These are phyloP conservation scores for Ampelocalamus luodianensis DNA, from an alignment of 176 grass and related monocot species.

Conservation along the genomic window DNA sequence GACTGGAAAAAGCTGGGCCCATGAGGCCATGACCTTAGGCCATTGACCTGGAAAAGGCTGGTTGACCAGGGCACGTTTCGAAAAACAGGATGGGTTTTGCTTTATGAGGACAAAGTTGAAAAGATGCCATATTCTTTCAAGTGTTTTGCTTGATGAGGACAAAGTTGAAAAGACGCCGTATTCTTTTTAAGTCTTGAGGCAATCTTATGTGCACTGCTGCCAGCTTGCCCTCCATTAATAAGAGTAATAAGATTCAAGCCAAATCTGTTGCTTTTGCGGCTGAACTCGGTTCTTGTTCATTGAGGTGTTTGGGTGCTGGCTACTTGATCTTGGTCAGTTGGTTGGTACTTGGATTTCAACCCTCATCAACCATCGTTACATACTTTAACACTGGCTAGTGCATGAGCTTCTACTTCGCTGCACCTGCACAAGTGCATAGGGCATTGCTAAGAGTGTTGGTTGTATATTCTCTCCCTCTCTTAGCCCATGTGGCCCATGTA, in stretches of 20 bases:
- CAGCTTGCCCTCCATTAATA: background rate
- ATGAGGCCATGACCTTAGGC: background rate
- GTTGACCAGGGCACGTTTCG: background rate
- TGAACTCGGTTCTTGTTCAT: conserved; percentile 2
- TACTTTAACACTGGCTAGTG: background rate
- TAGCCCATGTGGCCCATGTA: too few species aligned
- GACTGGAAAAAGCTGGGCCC: background rate
- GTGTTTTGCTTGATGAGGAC: background rate
- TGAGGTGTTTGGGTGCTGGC: background rate
- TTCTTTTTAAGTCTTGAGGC: background rate
- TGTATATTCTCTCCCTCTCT: too few species aligned
- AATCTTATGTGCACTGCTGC: background rate
- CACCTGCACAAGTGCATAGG: background rate
- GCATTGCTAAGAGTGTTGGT: too few species aligned
- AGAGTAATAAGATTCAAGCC: conserved; percentile 6
- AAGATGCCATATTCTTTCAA: background rate
- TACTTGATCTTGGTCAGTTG: conserved; percentile 13
- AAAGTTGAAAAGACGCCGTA: background rate
- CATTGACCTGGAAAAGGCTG: background rate
- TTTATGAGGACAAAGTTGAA: background rate
- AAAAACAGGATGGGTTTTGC: background rate
- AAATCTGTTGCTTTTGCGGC: background rate
- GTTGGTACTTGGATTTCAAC: background rate
- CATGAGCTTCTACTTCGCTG: background rate
- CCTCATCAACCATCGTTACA: background rate